Evolutionary conservation across 257 asterid genomes (phyloP).

Genomic region (Sherardia arvensis): DNA sequence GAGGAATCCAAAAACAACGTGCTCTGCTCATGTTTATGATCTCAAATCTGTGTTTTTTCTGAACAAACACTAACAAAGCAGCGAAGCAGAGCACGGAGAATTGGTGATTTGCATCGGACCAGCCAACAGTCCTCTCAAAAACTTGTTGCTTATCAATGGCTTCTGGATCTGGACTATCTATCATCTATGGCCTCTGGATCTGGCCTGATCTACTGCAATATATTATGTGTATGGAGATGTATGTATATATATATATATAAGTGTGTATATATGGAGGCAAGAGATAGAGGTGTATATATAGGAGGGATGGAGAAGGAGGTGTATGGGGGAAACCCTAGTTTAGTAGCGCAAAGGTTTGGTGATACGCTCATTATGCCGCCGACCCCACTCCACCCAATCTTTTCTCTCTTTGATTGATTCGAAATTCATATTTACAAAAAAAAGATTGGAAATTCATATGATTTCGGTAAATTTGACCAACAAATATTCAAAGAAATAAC

Average conservation of each 20-base stretch:
- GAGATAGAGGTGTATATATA: not conserved
- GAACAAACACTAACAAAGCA: not conserved
- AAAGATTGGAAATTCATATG: no score
- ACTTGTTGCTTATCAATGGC: slow-evolving; percentile 8
- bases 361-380: slow-evolving; percentile 5
- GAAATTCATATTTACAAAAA: no score
- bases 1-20: slow-evolving; percentile 34
- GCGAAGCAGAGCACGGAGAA: not conserved
- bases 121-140: slow-evolving; percentile 80
- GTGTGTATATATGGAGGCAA: not conserved
- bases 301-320: not conserved
- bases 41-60: not conserved
- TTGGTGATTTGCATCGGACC: slow-evolving; percentile 56
- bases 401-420: no score
- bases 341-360: slow-evolving; percentile 4
- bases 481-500: no score
- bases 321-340: not conserved
- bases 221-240: no score
- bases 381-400: slow-evolving; percentile 1
- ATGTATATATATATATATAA: not conserved
- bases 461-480: no score
- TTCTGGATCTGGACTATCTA: not conserved
- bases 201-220: not conserved
- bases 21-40: not conserved
- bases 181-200: not conserved